A percentile compares a stretch with the other conserved stretches of the same genome.
These are phyloP conservation scores for Alternaria dauci DNA, from an alignment of 2,329 filamentous ascomycete species.

Conservation along the genomic window DNA sequence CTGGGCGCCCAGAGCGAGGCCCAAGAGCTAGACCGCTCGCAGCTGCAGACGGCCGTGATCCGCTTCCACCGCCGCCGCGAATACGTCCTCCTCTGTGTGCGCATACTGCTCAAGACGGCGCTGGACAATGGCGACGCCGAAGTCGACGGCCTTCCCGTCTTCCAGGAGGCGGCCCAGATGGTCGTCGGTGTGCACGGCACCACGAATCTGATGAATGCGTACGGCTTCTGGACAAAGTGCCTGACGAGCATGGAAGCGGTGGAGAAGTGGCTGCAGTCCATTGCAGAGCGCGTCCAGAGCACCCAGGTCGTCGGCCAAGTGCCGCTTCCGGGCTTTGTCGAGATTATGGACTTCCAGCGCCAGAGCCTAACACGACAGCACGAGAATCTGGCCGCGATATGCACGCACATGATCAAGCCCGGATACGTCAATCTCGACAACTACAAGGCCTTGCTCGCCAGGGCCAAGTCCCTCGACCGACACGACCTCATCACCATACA, in stretches of 20 bases:
- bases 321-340: conserved; percentile 70
- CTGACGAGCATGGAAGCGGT: conserved; percentile 78
- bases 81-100: conserved; percentile 82
- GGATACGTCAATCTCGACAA: conserved; percentile 75
- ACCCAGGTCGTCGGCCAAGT: conserved; percentile 76
- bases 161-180: conserved; percentile 41
- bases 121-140: conserved; percentile 54
- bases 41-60: conserved; percentile 81
- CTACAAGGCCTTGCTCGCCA: conserved; percentile 74
- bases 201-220: conserved; percentile 62
- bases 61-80: conserved; percentile 87
- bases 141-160: conserved; percentile 29
- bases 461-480: conserved; percentile 74
- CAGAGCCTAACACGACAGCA: conserved; percentile 87
- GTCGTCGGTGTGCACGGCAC: conserved; percentile 65
- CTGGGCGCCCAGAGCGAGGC: conserved; percentile 76
- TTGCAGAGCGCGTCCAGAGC: conserved; percentile 79
- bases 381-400: conserved; percentile 82
- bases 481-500: conserved; percentile 81
- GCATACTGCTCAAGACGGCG: conserved; percentile 77
- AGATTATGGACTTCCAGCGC: conserved; percentile 82
- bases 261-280: conserved; percentile 76
- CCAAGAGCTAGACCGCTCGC: conserved; percentile 72
- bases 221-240: conserved; percentile 76
- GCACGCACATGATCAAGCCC: conserved; percentile 79